Evolutionary conservation across 1,284 basidiomycete genomes (phyloP), one percentile per base, ranked within the genome.

Genomic region (Coniferiporia weirii): DNA sequence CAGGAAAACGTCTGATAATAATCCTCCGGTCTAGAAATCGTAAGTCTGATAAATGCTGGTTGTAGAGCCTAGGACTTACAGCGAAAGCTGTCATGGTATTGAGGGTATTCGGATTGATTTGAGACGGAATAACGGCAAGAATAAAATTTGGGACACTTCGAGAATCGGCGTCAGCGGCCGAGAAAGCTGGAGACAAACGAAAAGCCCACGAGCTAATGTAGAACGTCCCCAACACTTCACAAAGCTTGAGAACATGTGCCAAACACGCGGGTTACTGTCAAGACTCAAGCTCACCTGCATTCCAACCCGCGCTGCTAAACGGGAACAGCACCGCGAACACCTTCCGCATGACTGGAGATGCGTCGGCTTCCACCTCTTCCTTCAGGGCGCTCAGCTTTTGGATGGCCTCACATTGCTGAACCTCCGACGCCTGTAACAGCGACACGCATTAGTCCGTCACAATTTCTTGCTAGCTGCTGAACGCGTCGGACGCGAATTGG

Each of bases 31-130:
- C 89, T 91, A 67, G 19, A 38, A 72, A 73, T 44, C 27, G 27
- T 27, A 27, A 27, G 27, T 27, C 27, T n/a, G n/a, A 71, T 64
- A 35, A 48, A 56, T 67, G 64, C 7, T 54, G 5, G 1, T 49
- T 13, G 35, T 5, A 36, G 7, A 50, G 22, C 5, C 27, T n/a
- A 43, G 57, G 62, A 54, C 83, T 71, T 68, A 89, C 88, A 63
- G 89, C 89, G 69, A 91, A 91, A 8, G 89, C 88, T 44, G 89
- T 94, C 91, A 95, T 94, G 6, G 89, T 93, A 68, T 94, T 94
- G 58, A 95, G 78, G 47, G 90, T 93, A 69, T 91, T 79, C 13
- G 81, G 78, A 71, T 88, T 85, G 66, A 95, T 91, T 69, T 92
- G 78, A 50, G 89, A 87, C 22, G 92, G 92, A 63, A 95, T 94